These are phyloP conservation scores for Sanghuangporus baumii DNA, from an alignment of 1,284 basidiomycete genomes.

Conservation along the genomic window DNA sequence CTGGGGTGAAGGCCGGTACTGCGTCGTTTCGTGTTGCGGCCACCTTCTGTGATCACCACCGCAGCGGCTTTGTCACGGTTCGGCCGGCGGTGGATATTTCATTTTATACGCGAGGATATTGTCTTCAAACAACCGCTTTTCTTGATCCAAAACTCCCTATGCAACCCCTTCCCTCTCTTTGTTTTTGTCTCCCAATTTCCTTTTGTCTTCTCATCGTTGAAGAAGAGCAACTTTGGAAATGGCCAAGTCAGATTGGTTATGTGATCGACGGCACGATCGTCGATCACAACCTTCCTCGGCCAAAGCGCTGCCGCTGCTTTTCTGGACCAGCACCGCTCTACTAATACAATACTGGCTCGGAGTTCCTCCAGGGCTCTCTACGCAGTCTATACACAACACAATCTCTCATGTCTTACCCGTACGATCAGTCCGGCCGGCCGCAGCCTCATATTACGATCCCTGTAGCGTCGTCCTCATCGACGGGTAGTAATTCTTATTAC, in stretches of 20 bases:
- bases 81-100: not conserved
- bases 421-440: not conserved
- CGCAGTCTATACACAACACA: not conserved
- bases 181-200: not conserved
- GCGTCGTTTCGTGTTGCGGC: not conserved
- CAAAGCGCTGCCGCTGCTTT: not conserved
- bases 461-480: no score
- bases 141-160: not conserved
- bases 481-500: no score
- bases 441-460: constrained; percentile 8
- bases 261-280: not conserved
- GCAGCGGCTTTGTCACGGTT: not conserved
- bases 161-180: not conserved
- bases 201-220: not conserved
- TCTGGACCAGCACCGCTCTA: not conserved
- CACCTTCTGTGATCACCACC: not conserved
- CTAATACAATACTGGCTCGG: not conserved
- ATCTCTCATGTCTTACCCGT: not conserved
- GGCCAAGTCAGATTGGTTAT: not conserved
- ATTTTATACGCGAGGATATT: not conserved
- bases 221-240: not conserved
- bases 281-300: not conserved
- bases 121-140: not conserved
- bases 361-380: not conserved
- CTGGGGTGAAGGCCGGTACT: not conserved